Base-by-base conservation (phyloP, 192 early-diverging fungal genomes). In the Rhizophagus sp. region DNA sequence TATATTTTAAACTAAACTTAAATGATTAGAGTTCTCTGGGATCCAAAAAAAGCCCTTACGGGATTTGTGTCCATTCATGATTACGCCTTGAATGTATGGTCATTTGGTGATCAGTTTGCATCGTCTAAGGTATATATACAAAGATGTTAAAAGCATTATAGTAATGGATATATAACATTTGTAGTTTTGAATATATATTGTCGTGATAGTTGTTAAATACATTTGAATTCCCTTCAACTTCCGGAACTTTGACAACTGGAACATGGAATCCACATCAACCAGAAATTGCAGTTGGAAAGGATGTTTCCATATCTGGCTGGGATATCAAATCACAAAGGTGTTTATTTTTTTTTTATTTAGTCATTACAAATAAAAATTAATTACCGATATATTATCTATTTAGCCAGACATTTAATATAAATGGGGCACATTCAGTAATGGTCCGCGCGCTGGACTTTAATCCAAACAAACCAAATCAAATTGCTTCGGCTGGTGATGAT, bases 401-500 rank as follows among this genome's bases (percentile, higher is more conserved):
- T 72, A 88, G 86, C n/a, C 76, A 76, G 11, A 85, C 85, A 25
- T 88, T 90, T 67, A 66, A 79, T 33, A 89, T 92, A 24, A 78
- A 81, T 10, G 71, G 88, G 24, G 93, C 96, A n/a, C 97, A 99
- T 80, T 84, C 89, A n/a, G 84, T 88, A n/a, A 85, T 83, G 50
- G 84, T 96, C 34, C 88, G 92, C 30, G 88, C 89, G 13, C 68
- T 98, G 2, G 96, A 97, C 84, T 95, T 90, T 80, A 99, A 99
- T 81, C 91, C 94, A 7, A 96, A 97, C 82, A 88, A 94, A 76
- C 95, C 96, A 7, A 89, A 95, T 79, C 88, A 94, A 57, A 74
- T 99, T 34, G 96, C 90, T 0, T 94, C 96, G 0, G 93, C 91
- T 50, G 96, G 95, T n/a, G 92, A 96, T 80, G 97, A 99, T 85